These are phyloP conservation scores for Zasmidium cellare DNA, from an alignment of 2,329 filamentous ascomycete genomes.

Conservation along the genomic window DNA sequence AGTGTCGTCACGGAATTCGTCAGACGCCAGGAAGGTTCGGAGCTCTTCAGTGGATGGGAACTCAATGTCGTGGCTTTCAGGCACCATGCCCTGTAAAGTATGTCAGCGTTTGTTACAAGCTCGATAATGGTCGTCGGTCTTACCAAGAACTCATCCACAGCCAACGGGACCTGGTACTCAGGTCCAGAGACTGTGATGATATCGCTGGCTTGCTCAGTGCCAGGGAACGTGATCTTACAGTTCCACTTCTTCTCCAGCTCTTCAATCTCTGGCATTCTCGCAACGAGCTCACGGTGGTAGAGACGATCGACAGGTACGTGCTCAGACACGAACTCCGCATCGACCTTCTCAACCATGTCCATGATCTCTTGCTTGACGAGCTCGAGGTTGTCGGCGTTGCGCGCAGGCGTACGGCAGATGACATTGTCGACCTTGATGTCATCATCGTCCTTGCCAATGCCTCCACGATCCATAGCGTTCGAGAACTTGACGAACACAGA, in stretches of 20 bases:
- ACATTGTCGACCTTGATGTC: conserved; percentile 99
- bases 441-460: conserved; percentile 92
- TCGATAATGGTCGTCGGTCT: conserved; percentile 23
- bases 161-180: conserved; percentile 96
- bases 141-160: conserved; percentile 90
- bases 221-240: conserved; percentile 98
- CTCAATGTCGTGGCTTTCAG: conserved; percentile 89
- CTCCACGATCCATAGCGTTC: conserved; percentile 96
- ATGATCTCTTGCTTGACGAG: conserved; percentile 98
- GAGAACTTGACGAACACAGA: conserved; percentile 99
- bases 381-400: conserved; percentile 94
- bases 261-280: conserved; percentile 84
- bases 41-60: conserved; percentile 75
- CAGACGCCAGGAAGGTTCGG: conserved; percentile 77
- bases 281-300: conserved; percentile 91
- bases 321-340: conserved; percentile 95
- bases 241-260: conserved; percentile 99
- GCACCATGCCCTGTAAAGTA: conserved; percentile 77
- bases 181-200: conserved; percentile 93
- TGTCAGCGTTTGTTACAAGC: conserved; percentile 30
- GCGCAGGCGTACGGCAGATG: conserved; percentile 93
- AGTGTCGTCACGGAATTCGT: conserved; percentile 77
- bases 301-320: conserved; percentile 90
- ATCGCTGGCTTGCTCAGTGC: conserved; percentile 95
- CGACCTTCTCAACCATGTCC: conserved; percentile 97